Conservation (phyloP, 176 grass and related monocot species). For the Oryza longistaminata region DNA sequence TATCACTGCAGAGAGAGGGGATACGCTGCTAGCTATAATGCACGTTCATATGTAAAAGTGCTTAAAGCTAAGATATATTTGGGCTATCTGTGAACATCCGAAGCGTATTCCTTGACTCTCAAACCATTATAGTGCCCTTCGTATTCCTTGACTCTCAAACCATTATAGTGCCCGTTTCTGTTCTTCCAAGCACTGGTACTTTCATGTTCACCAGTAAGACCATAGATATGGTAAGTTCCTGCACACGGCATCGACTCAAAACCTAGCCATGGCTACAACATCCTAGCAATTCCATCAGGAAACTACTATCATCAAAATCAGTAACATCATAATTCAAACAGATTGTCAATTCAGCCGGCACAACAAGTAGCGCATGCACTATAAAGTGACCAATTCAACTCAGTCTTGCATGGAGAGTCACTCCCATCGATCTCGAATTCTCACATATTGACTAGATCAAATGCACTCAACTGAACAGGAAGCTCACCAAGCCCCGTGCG, state of each 20-base stretch:
- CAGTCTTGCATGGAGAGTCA: neutral
- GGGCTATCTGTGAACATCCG: neutral
- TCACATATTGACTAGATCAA: neutral
- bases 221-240: neutral
- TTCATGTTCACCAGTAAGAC: neutral
- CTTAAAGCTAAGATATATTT: neutral
- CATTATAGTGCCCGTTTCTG: constrained; percentile 12
- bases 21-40: neutral
- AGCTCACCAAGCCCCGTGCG: neutral
- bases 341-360: neutral
- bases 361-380: constrained; percentile 5
- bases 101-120: neutral
- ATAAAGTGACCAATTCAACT: constrained; percentile 4
- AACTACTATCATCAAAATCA: constrained; percentile 13
- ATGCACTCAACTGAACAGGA: neutral
- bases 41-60: neutral
- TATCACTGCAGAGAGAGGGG: constrained; percentile 9
- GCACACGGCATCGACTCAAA: neutral
- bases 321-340: constrained; percentile 5
- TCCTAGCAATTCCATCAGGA: neutral
- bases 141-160: neutral
- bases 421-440: neutral
- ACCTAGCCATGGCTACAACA: neutral
- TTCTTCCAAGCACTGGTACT: neutral
- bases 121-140: neutral